phyloP scores from a whole-genome alignment of 2,329 filamentous ascomycete species.

The Alternaria rosae region DNA sequence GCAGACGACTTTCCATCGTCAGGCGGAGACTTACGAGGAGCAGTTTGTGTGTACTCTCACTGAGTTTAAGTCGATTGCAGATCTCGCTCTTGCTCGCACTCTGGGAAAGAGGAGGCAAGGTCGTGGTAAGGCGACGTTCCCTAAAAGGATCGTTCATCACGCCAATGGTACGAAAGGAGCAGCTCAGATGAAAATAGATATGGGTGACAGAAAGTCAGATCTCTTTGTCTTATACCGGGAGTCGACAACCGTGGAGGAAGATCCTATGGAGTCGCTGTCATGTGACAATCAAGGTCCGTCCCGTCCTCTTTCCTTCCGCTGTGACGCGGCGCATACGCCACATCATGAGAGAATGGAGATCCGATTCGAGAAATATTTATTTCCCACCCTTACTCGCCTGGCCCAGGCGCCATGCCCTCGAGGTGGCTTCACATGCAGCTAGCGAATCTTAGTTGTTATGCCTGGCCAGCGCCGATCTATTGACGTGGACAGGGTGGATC shows the following conservation, averaged over 20 bases:
- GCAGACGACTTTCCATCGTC: not conserved
- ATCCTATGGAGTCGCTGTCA: slow-evolving; percentile 23
- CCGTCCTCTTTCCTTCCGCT: slow-evolving; percentile 28
- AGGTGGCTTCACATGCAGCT: slow-evolving; percentile 26
- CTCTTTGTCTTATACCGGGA: slow-evolving; percentile 28
- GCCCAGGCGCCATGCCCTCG: slow-evolving; percentile 31
- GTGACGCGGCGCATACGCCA: slow-evolving; percentile 28
- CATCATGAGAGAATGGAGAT: slow-evolving; percentile 24
- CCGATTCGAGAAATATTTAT: slow-evolving; percentile 15
- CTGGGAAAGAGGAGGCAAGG: slow-evolving; percentile 45
- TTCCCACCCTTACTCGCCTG: slow-evolving; percentile 23
- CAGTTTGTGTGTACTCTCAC: slow-evolving; percentile 52
- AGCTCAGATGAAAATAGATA: not conserved
- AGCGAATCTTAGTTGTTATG: slow-evolving; percentile 20
- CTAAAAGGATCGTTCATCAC: slow-evolving; percentile 2
- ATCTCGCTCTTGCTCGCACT: slow-evolving; percentile 57
- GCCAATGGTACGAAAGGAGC: not conserved
- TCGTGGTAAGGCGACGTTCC: slow-evolving; percentile 22
- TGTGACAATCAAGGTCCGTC: slow-evolving; percentile 30
- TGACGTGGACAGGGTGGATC: slow-evolving; percentile 28
- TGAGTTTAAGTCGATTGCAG: slow-evolving; percentile 53
- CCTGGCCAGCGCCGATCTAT: slow-evolving; percentile 35
- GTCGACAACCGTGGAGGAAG: slow-evolving; percentile 5
- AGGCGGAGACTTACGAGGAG: slow-evolving; percentile 52
- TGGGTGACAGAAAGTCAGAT: not conserved